Conservation (phyloP, 2,329 filamentous ascomycete species). For the Sporothrix pallida region DNA sequence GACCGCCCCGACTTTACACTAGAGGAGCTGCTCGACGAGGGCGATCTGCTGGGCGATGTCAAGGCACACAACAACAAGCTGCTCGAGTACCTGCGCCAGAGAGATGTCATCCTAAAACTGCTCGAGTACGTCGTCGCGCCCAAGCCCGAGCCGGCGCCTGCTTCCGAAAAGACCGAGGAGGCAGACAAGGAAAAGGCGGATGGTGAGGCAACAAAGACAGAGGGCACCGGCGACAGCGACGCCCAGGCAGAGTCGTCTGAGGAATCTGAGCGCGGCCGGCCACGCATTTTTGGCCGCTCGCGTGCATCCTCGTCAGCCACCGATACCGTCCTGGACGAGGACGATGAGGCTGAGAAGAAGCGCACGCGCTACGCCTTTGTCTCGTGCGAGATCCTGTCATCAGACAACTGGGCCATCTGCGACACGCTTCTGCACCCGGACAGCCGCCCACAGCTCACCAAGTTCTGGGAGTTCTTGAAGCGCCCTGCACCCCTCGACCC, state of each 20-base stretch:
- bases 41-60: conserved; percentile 93
- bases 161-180: conserved; percentile 53
- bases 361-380: conserved; percentile 94
- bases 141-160: conserved; percentile 63
- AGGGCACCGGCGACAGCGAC: too few species aligned
- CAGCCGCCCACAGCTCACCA: conserved; percentile 74
- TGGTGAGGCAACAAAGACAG: conserved; percentile 32
- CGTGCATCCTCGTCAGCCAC: conserved; percentile 60
- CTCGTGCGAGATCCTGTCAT: conserved; percentile 89
- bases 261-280: conserved; percentile 49
- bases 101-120: conserved; percentile 80
- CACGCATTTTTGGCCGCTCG: conserved; percentile 57
- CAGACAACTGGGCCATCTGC: conserved; percentile 95
- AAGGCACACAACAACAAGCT: conserved; percentile 98
- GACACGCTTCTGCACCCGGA: conserved; percentile 78
- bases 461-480: conserved; percentile 91
- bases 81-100: conserved; percentile 91
- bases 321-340: conserved; percentile 53
- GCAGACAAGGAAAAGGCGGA: conserved; percentile 40
- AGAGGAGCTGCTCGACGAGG: conserved; percentile 94
- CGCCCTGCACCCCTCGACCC: conserved; percentile 86
- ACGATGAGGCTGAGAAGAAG: conserved; percentile 85
- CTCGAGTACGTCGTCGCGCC: conserved; percentile 91
- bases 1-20: conserved; percentile 95
- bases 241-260: conserved; percentile 37